Conservation (phyloP, 23 red algal genomes). For the Chondrus crispus region DNA sequence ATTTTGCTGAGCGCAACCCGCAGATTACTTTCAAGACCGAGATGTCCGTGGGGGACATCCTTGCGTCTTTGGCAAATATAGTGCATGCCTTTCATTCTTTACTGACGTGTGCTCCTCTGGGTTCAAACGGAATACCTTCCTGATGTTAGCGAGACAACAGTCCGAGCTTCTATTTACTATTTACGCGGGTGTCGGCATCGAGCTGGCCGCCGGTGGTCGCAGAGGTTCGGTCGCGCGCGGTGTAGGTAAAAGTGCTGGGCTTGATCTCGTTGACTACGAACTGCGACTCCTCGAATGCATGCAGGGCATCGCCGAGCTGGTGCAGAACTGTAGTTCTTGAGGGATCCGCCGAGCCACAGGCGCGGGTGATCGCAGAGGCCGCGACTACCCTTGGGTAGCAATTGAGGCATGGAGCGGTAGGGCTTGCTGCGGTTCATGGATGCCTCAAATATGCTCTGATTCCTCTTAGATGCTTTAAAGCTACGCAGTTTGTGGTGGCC, state of each 20-base stretch:
- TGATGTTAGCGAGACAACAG: too few species aligned
- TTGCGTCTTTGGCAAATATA: slow-evolving; percentile 35
- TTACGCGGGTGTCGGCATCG: slow-evolving; percentile 1
- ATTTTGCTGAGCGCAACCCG: slow-evolving; percentile 49
- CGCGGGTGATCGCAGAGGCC: slow-evolving; percentile 26
- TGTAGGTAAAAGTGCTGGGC: not conserved
- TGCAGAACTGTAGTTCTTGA: slow-evolving; percentile 38
- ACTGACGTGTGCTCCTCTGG: not conserved
- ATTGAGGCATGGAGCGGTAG: slow-evolving; percentile 19
- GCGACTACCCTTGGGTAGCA: slow-evolving; percentile 46
- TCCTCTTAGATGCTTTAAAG: too few species aligned
- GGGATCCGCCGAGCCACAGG: slow-evolving; percentile 23
- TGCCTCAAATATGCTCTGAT: too few species aligned
- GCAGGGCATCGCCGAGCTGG: slow-evolving; percentile 34
- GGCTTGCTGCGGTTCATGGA: slow-evolving; percentile 6
- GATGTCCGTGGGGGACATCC: slow-evolving; percentile 53
- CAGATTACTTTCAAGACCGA: slow-evolving; percentile 59
- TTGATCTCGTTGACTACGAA: slow-evolving; percentile 1
- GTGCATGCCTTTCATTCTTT: slow-evolving; percentile 8
- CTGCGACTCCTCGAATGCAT: slow-evolving; percentile 32
- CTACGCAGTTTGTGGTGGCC: too few species aligned
- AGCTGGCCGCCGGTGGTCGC: slow-evolving; percentile 4
- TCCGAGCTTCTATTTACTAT: too few species aligned
- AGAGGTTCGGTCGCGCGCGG: not conserved
- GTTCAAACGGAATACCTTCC: too few species aligned